Evolutionary conservation across 2,329 filamentous ascomycete species (phyloP).

Genomic region (Cordyceps sp.): DNA sequence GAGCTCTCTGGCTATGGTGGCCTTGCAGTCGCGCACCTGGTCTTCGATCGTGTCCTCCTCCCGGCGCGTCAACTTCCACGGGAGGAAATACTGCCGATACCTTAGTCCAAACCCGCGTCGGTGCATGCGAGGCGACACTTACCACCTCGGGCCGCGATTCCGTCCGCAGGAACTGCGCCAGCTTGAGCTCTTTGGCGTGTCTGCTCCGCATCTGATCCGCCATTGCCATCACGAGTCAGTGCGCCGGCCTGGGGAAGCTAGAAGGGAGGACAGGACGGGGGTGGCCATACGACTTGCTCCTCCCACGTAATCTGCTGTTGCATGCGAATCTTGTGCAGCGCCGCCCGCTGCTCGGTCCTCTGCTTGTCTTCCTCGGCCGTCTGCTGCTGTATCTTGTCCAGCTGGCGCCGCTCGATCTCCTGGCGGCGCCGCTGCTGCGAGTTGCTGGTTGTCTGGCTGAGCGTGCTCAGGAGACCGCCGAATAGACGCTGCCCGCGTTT

Average conservation of each 20-base stretch:
- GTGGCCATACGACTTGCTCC: constrained; percentile 44
- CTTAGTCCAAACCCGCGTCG: not conserved
- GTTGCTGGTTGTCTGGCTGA: constrained; percentile 54
- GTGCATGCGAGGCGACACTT: constrained; percentile 18
- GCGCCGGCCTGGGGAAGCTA: not conserved
- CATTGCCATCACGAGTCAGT: not conserved
- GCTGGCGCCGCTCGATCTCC: constrained; percentile 71
- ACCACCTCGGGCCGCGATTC: constrained; percentile 57
- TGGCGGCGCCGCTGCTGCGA: constrained; percentile 52
- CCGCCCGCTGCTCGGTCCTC: constrained; percentile 47
- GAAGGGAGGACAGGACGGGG: no score
- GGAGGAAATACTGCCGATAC: constrained; percentile 64
- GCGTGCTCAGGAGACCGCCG: constrained; percentile 60
- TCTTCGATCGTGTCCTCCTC: constrained; percentile 56
- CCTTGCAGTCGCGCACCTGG: constrained; percentile 52
- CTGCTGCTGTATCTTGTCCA: constrained; percentile 58
- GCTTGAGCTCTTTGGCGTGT: constrained; percentile 55
- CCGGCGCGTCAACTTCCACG: constrained; percentile 54
- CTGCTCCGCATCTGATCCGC: constrained; percentile 51
- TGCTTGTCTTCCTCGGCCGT: constrained; percentile 53
- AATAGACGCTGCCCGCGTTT: constrained; percentile 76
- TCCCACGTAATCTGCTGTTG: constrained; percentile 62
- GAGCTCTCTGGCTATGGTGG: constrained; percentile 45
- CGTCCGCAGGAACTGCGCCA: constrained; percentile 60
- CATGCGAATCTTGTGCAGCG: constrained; percentile 42